Base-by-base conservation (phyloP, 2,329 filamentous ascomycete genomes). In the Curvularia eragrostidis region DNA sequence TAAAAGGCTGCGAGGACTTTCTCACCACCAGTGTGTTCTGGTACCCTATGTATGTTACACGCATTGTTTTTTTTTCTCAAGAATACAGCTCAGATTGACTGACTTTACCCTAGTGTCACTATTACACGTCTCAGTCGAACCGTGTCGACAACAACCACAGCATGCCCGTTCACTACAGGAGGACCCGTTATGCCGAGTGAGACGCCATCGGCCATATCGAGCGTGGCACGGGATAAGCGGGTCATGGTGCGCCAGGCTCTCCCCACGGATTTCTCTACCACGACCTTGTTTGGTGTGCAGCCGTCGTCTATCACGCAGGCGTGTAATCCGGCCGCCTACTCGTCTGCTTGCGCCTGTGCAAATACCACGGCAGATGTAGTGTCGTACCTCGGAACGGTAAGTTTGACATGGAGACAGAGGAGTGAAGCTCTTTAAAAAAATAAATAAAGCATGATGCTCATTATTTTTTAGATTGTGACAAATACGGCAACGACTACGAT, bases 331-430 rank as follows among this genome's bases (percentile, higher is more conserved):
- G 46, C 48, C 12, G 49, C 48, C 10, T 75, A 73, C 52, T 61
- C 62, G 0, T 72, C 70, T 41, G 70, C 66, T 2, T 75, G 73
- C 48, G 52, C 50, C 9, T 75, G 72, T 48, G 58, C 67, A 28
- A 63, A 62, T 2, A 54, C 75, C 13, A 62, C 61, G 3, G 18
- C 61, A 15, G 63, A 52, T 12, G 43, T 43, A 1, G 36, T 68
- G 8, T 67, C 67, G 15, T 54, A 52, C 8, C 55, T 68, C 18
- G 62, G 64, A 39, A 53, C 62, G 9, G 73, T 75, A 63, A 61
- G 69, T 61, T 59, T 10, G 1, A n/a, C 5, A 4, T 12, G 15
- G 3, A 9, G 13, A 9, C 7, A 3, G 1, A 0, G 30, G 30
- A 15, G 32, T 24, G n/a, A 9, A 30, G 26, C 5, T 19, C 19